Conservation (phyloP, 2,329 filamentous ascomycete genomes). For the Claviceps quebecensis region DNA sequence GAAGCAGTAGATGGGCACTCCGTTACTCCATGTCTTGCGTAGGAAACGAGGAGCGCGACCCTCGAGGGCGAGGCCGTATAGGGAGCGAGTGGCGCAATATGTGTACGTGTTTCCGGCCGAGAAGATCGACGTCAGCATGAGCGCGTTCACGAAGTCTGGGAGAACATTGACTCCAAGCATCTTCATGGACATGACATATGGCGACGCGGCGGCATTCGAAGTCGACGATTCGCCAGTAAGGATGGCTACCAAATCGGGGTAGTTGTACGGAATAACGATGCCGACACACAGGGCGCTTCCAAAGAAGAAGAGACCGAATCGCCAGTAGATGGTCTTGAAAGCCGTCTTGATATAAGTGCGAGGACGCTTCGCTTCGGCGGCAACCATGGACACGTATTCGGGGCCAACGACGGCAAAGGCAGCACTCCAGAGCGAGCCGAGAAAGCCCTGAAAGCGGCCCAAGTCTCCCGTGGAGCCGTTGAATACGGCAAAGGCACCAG, state of each 20-base stretch:
- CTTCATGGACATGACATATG: constrained; percentile 49
- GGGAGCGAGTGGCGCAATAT: constrained; percentile 35
- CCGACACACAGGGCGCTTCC: constrained; percentile 53
- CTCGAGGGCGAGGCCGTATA: constrained; percentile 36
- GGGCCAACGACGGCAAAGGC: constrained; percentile 51
- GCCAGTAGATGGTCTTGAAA: constrained; percentile 60
- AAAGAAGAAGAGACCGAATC: constrained; percentile 58
- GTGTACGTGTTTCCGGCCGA: constrained; percentile 37
- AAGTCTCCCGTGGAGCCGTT: constrained; percentile 41
- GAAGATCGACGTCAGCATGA: constrained; percentile 29
- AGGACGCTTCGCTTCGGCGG: constrained; percentile 54
- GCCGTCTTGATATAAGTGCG: constrained; percentile 50
- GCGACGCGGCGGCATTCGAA: constrained; percentile 40
- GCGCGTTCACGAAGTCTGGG: constrained; percentile 43
- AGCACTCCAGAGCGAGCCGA: constrained; percentile 51
- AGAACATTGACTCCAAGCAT: constrained; percentile 38
- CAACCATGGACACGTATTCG: constrained; percentile 55
- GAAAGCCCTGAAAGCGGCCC: constrained; percentile 57
- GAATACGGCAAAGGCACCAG: constrained; percentile 32
- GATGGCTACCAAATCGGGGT: constrained; percentile 35
- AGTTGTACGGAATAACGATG: constrained; percentile 52
- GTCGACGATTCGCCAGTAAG: constrained; percentile 26
- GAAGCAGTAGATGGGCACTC: constrained; percentile 48
- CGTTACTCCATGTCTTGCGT: constrained; percentile 42
- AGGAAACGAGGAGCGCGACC: constrained; percentile 38